Conservation (phyloP, 169 alveolate species). For the Plasmodium sp. region DNA sequence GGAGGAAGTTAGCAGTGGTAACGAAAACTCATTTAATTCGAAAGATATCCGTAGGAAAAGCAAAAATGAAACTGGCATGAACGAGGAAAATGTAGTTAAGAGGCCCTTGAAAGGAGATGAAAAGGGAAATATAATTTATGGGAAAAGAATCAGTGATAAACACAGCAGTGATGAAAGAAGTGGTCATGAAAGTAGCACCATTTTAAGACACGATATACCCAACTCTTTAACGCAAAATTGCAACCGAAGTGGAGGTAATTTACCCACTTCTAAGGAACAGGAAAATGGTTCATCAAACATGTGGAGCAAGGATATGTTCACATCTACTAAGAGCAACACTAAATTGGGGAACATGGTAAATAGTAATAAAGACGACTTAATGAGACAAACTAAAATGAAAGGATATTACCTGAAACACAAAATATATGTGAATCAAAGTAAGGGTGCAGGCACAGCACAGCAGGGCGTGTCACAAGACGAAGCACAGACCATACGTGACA, state of each 20-base stretch:
- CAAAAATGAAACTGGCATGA: not conserved
- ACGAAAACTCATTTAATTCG: conserved; percentile 5
- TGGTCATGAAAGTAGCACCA: not conserved
- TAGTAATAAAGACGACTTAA: not conserved
- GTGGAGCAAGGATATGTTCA: not conserved
- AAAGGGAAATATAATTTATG: conserved; percentile 16
- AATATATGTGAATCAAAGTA: not conserved
- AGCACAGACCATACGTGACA: not conserved
- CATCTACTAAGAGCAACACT: not conserved
- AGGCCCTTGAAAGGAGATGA: not conserved
- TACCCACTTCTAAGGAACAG: not conserved
- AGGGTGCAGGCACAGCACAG: not conserved
- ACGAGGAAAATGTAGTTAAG: not conserved
- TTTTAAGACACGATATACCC: not conserved
- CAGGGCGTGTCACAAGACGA: not conserved
- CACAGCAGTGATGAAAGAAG: not conserved
- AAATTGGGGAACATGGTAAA: not conserved
- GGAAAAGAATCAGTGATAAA: not conserved
- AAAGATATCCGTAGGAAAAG: conserved; percentile 12
- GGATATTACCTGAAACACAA: conserved; percentile 8
- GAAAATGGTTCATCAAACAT: conserved; percentile 5
- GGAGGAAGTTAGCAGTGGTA: not conserved
- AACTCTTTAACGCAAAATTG: conserved; percentile 14
- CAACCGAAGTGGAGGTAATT: not conserved
- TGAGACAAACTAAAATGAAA: conserved; percentile 10